Conservation (phyloP, 768 basidiomycete genomes). For the Infundibulicybe gibba region DNA sequence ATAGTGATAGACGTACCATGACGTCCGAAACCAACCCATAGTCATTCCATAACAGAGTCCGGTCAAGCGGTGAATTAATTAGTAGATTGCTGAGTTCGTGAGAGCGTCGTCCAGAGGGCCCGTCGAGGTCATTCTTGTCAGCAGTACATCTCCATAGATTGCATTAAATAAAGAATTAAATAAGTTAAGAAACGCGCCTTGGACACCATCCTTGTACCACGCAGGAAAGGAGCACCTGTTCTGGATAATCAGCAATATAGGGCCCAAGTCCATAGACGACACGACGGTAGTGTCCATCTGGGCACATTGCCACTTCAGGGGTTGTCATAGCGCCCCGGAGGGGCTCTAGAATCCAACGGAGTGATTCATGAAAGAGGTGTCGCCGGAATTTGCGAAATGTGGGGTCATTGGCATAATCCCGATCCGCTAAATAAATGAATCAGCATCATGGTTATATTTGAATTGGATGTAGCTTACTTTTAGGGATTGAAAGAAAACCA, state of each 20-base stretch:
- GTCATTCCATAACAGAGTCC: background rate
- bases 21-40: background rate
- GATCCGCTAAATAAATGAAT: constrained; percentile 7
- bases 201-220: background rate
- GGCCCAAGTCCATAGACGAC: constrained; percentile 10
- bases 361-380: constrained; percentile 16
- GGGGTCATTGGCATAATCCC: constrained; percentile 9
- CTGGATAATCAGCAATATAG: background rate
- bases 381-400: constrained; percentile 15
- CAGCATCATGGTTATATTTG: background rate
- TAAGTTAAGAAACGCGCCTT: background rate
- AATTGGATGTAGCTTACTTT: constrained; percentile 17
- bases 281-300: constrained; percentile 13
- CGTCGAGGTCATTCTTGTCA: background rate
- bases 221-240: background rate
- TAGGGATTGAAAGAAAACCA: constrained; percentile 31
- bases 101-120: background rate
- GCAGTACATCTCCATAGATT: background rate
- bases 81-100: background rate
- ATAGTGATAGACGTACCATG: too few species aligned
- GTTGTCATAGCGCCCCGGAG: constrained; percentile 12
- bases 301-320: constrained; percentile 12
- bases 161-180: background rate
- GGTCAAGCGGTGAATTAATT: background rate
- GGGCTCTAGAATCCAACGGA: constrained; percentile 6